Base-by-base conservation (phyloP, 225 moss, liverwort and hornwort species). In the Bryoerythrophyllum caledonicum region DNA sequence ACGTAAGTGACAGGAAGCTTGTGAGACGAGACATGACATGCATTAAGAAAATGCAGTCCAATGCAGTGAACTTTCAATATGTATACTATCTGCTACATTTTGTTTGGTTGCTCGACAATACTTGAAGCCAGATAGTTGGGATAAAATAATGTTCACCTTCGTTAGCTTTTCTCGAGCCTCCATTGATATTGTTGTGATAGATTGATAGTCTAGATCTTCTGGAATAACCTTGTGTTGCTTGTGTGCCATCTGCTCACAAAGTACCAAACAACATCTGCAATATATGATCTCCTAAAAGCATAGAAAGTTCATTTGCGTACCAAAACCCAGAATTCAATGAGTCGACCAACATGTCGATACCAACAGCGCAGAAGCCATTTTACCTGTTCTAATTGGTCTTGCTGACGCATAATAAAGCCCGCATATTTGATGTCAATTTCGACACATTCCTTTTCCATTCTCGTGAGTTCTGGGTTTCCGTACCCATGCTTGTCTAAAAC, bases 361-460 rank as follows among this genome's bases (percentile, higher is more conserved):
- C 38, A 38, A 38, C 10, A 51, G 49, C 49, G 49, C 37, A 32
- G 20, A 24, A 38, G 60, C 60, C 34, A 73, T 20, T 12, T 57
- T 69, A 89, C 93, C 90, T 93, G 88, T 66, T 93, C 88, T 79
- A 93, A 86, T 76, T 93, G 93, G 65, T 73, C 70, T 74, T 85
- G 85, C 78, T 91, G 91, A 48, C 91, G 91, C 73, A 85, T 89
- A 28, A 93, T 93, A 70, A 93, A 93, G 63, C 93, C 93, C 37
- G 91, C 93, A 63, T 93, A 93, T 71, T 93, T 93, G 38, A 93
- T 90, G 58, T 93, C 93, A 54, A 93, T 90, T 74, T 93, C 93
- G 78, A 93, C 89, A 60, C 93, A 91, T 65, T 88, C 91, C 69
- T 90, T 93, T 63, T 91, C 93, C 52, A 79, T 78, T 6, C 72